phyloP scores from a whole-genome alignment of 306 rosid genomes.

The Inga oerstediana region DNA sequence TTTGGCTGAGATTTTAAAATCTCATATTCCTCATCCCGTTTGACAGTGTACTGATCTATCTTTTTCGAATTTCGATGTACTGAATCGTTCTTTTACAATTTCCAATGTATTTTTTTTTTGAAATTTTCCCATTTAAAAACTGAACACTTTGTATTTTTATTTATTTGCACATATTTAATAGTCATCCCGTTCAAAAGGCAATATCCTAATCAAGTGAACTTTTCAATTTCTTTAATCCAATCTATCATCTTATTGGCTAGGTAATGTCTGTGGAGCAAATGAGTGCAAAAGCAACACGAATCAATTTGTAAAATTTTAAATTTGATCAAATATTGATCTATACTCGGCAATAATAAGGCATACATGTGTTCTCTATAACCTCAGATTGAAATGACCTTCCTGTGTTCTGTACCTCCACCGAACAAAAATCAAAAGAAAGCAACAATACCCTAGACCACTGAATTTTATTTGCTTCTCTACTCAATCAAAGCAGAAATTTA shows the following conservation, averaged over 20 bases:
- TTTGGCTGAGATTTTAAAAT: no score
- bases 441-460: slow-evolving; percentile 28
- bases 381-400: slow-evolving; percentile 1
- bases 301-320: neutral
- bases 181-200: neutral
- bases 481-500: slow-evolving; percentile 31
- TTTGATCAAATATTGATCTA: slow-evolving; percentile 7
- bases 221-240: neutral
- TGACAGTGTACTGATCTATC: no score
- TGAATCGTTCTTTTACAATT: no score
- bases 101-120: no score
- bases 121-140: neutral
- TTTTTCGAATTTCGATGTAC: no score
- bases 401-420: slow-evolving; percentile 3
- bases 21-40: no score
- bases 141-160: neutral
- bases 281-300: neutral
- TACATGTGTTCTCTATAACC: slow-evolving; percentile 26
- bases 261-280: neutral
- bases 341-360: neutral
- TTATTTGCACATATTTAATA: neutral
- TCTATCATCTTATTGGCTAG: neutral
- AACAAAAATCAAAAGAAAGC: slow-evolving; percentile 37
- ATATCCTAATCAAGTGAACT: neutral
- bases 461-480: slow-evolving; percentile 40